Evolutionary conservation across 306 rosid genomes (phyloP).

Genomic region (Castanospermum australe): DNA sequence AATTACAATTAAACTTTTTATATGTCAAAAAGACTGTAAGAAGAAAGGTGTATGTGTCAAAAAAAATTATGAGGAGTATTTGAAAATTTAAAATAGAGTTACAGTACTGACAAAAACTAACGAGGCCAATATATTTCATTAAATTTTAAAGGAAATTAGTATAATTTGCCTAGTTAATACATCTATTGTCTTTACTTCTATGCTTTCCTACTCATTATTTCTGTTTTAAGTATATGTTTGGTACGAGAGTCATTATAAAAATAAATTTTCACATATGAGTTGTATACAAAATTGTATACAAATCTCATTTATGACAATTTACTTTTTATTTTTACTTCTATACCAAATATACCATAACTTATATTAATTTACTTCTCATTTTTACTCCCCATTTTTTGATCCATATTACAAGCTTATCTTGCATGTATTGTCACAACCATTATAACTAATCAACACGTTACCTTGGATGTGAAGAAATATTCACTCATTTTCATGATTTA

Average conservation of each 20-base stretch:
- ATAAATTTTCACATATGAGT: no score
- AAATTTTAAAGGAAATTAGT: background rate
- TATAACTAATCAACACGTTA: background rate
- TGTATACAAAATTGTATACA: no score
- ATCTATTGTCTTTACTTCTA: background rate
- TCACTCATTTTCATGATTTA: background rate
- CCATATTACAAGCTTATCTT: background rate
- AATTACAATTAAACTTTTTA: background rate
- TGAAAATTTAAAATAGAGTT: no score
- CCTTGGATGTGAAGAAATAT: no score
- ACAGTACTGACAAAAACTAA: background rate
- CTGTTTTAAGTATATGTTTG: background rate
- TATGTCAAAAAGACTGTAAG: background rate
- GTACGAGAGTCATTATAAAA: no score
- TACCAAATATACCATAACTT: no score
- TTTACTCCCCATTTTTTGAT: no score
- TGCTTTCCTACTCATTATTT: background rate
- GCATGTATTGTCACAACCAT: background rate
- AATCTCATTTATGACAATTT: no score
- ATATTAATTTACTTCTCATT: no score
- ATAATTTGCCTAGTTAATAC: background rate
- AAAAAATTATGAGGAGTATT: no score
- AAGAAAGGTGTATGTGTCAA: background rate
- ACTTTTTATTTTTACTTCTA: no score
- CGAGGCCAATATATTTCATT: background rate